Conservation (phyloP, 2,329 filamentous ascomycete genomes). For the Verticillium isaacii region DNA sequence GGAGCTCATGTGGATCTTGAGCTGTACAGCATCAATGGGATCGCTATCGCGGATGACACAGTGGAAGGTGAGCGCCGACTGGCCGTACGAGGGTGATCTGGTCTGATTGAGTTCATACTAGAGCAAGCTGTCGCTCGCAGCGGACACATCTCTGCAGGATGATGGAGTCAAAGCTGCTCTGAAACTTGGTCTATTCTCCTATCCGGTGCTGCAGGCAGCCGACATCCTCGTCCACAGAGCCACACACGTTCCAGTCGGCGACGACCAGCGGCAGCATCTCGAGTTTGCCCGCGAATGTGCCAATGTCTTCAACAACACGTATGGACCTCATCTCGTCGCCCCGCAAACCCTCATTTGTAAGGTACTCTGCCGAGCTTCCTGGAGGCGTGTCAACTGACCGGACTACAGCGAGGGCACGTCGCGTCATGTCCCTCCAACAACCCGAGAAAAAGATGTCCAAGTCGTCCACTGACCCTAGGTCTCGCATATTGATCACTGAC, state of each 20-base stretch:
- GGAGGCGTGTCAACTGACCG: background rate
- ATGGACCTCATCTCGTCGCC: slow-evolving; percentile 56
- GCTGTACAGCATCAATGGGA: slow-evolving; percentile 85
- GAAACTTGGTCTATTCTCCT: slow-evolving; percentile 89
- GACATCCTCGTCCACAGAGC: slow-evolving; percentile 87
- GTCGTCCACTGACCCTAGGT: slow-evolving; percentile 65
- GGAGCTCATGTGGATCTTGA: slow-evolving; percentile 96
- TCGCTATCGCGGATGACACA: slow-evolving; percentile 99
- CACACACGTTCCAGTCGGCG: slow-evolving; percentile 94
- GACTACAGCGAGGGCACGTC: slow-evolving; percentile 63
- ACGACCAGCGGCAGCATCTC: slow-evolving; percentile 89
- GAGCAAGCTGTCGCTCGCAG: slow-evolving; percentile 67
- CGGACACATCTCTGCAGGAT: slow-evolving; percentile 54
- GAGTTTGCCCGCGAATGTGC: slow-evolving; percentile 88
- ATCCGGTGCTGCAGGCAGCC: slow-evolving; percentile 91
- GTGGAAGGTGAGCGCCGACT: slow-evolving; percentile 69
- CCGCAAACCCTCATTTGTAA: slow-evolving; percentile 71
- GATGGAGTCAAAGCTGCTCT: slow-evolving; percentile 54
- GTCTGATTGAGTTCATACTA: slow-evolving; percentile 23
- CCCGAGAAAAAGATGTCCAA: slow-evolving; percentile 92
- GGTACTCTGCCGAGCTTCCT: slow-evolving; percentile 7
- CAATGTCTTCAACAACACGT: slow-evolving; percentile 77
- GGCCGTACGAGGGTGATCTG: background rate
- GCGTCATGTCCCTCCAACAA: slow-evolving; percentile 83
- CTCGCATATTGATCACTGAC: slow-evolving; percentile 81